Conservation (phyloP, 805 yeast species). For the Wickerhamomyces mucosus region DNA sequence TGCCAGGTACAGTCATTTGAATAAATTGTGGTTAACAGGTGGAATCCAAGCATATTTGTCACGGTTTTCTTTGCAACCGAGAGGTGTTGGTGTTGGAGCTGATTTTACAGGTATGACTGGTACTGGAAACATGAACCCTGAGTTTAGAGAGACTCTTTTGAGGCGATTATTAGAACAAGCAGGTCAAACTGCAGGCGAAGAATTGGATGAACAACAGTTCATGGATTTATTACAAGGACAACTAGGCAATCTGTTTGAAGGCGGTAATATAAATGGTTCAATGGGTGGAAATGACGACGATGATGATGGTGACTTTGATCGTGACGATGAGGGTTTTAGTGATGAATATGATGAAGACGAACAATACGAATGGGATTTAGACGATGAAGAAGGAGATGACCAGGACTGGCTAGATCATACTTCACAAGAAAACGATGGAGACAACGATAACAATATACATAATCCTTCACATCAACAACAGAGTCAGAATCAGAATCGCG, state of each 20-base stretch:
- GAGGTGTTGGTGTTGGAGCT: no score
- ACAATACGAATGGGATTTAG: constrained; percentile 11
- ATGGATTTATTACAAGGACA: constrained; percentile 2
- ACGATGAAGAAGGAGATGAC: constrained; percentile 16
- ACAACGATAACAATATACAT: no score
- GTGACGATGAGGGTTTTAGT: not conserved
- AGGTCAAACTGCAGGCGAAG: constrained; percentile 5
- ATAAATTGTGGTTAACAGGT: constrained; percentile 52
- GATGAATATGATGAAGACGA: constrained; percentile 4
- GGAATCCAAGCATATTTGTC: constrained; percentile 42
- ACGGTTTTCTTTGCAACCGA: constrained; percentile 16
- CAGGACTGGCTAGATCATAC: no score
- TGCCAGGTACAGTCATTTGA: constrained; percentile 46
- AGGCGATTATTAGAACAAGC: constrained; percentile 12
- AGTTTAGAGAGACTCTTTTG: constrained; percentile 5
- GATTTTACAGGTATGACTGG: not conserved
- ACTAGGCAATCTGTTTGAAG: constrained; percentile 1
- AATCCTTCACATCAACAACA: no score
- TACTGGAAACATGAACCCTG: not conserved
- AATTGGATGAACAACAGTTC: constrained; percentile 14
- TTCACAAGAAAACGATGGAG: not conserved
- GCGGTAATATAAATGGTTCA: no score
- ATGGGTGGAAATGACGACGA: no score
- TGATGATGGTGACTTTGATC: no score
- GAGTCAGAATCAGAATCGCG: no score